Base-by-base conservation (phyloP, 1,284 basidiomycete genomes). In the Melanopsichium pennsylvanicum region DNA sequence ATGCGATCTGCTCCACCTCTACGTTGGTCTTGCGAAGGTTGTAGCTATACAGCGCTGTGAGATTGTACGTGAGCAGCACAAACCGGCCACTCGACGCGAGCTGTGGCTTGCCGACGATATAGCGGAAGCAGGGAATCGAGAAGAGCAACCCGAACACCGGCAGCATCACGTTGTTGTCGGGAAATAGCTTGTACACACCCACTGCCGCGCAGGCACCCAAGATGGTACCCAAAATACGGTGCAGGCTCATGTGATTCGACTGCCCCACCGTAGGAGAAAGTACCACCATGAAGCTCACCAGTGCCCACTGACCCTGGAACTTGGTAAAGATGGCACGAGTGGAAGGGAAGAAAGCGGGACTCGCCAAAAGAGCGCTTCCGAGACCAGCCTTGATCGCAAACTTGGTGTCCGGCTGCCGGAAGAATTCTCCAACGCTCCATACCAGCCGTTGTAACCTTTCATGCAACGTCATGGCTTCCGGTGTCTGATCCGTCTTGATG, bases 111-210 rank as follows among this genome's bases (percentile, higher is more conserved):
- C 88, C 86, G 13, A 93, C 85, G 71, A 94, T 93, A 76, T 89
- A 88, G 81, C 91, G 93, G 83, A 96, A 97, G 82, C 94, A 97
- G 3, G 94, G 94, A 4, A 96, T 84, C 1, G 92, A 93, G 81
- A 92, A 95, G 64, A 96, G 84, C 78, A 92, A 90, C 0, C 95
- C 94, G 62, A 93, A 89, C 33, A 91, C n/a, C 2, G 92, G 87
- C 13, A 97, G 85, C 1, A 88, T 84, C 27, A 89, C 81, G 0
- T 90, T 85, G 66, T 93, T 86, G 44, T 91, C 88, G 0, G 89
- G 88, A 79, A 93, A 93, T 27, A 77, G 36, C 41, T 41, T 63
- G 55, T 89, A 94, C 10, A 90, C 84, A 0, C 83, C 82, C 12
- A 88, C 87, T 2, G 93, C 93, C 1, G 89, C 87, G 0, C 84